Conservation (phyloP, 2,329 filamentous ascomycete genomes). For the Paecilomyces sp. region DNA sequence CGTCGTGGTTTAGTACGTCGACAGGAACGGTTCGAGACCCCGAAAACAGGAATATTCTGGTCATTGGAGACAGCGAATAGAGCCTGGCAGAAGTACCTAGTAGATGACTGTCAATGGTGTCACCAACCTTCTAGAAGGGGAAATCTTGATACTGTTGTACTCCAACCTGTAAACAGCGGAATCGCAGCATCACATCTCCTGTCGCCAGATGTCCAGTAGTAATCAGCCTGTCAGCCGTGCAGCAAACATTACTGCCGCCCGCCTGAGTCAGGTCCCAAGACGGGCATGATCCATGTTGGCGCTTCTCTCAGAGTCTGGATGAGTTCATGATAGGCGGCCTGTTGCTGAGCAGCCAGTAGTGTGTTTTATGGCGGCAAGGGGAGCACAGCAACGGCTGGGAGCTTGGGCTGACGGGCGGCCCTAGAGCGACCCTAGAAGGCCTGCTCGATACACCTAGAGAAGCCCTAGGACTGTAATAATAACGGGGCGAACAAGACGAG, state of each 20-base stretch:
- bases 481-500: background rate
- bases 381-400: conserved; percentile 26
- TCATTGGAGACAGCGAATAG: background rate
- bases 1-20: background rate
- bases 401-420: background rate
- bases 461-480: background rate
- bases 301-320: conserved; percentile 9
- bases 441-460: background rate
- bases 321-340: conserved; percentile 22
- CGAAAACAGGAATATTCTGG: background rate
- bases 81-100: background rate
- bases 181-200: background rate
- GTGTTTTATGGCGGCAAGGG: conserved; percentile 27
- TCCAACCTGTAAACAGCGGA: background rate
- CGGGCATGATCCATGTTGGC: conserved; percentile 15
- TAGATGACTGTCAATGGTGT: no score
- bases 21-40: background rate
- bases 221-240: background rate
- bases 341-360: conserved; percentile 26
- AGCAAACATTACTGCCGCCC: background rate
- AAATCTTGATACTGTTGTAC: background rate
- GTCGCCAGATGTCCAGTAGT: background rate
- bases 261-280: conserved; percentile 4
- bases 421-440: background rate
- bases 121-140: background rate